Evolutionary conservation across 2,329 filamentous ascomycete genomes (phyloP), one percentile per base, ranked within the genome.

Genomic region (Cryphonectria radicalis): DNA sequence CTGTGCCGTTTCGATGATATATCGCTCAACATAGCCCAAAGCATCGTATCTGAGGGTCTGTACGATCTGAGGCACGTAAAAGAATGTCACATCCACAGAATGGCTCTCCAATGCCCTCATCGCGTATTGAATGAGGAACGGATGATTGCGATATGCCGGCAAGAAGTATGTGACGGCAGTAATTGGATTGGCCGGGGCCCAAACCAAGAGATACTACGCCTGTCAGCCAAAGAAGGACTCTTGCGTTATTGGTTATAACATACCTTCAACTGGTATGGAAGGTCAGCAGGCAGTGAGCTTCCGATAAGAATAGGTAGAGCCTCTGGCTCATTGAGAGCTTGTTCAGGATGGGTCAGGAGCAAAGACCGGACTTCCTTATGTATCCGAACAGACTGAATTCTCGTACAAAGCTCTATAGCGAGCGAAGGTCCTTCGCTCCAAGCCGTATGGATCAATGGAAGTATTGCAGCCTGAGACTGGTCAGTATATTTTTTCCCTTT

Each of bases 11-110:
- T 99, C 96, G 22, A 98, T 87, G 69, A 99, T 98, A 78, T 98
- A 99, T 62, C 95, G 89, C 81, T 98, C 94, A 2, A 98, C 95
- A 78, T 99, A 99, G 70, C 96, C 96, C 35, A 99, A 86, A 17
- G 88, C 89, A 84, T 99, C 96, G 77, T 98, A 98, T 68, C 96
- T 92, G 60, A 99, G 87, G 60, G 93, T 92, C 80, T 99, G 96
- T 19, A 99, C 96, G 76, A 99, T 97, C 79, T 99, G 96, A 8
- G 97, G 96, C 3, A 99, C 96, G 78, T 98, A 98, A 82, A 98
- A 99, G 86, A 99, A 99, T 0, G 95, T 97, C 28, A 98, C 91
- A 79, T 98, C 96, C n/a, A 98, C 91, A 0, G 94, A 92, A 78
- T 99, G 96, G 76, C 92, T 95, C 79, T 99, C 96, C 64, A 99